Base-by-base conservation (phyloP, 2,329 filamentous ascomycete species). In the Pyrenophora teres region DNA sequence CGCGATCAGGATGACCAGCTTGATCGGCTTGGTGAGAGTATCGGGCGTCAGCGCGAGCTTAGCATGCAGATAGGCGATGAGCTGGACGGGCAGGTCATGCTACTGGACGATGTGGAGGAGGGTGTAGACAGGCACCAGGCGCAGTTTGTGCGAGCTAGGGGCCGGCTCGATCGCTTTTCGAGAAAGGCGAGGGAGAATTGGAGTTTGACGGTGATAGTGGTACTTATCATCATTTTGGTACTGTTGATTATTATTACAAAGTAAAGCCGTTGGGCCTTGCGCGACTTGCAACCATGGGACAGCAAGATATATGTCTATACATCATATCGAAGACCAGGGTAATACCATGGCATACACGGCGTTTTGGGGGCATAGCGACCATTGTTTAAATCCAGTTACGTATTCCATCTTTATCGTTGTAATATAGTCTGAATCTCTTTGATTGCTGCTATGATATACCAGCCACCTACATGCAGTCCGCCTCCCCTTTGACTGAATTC, bases 61-160 rank as follows among this genome's bases (percentile, higher is more conserved):
- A 92, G 88, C 70, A 95, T 97, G 78, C 90, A 94, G 77, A 97
- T 99, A 67, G 93, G 94, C 25, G 90, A 97, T 72, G 94, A 99
- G 80, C 81, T 99, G 31, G 94, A 97, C 65, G 88, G 86, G 62
- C 94, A 99, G 67, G 89, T 95, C 32, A 82, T 88, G 63, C 80
- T 99, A 80, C 80, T 99, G 25, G 93, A 97, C 71, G 93, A 96
- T 65, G 86, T 95, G 38, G 94, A 97, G 69, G 83, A 83, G 38
- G 83, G 87, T 16, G 89, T 92, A 6, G 92, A 96, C 71, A 80
- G 92, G 51, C 92, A 97, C 76, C 83, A 88, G 71, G 80, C 79
- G 21, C 85, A 89, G 42, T 79, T 99, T 44, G 85, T 92, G 60
- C 81, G 90, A 8, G 94, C 93, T 27, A 83, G 85, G 63, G 83